phyloP scores from a whole-genome alignment of 768 basidiomycete species.

The Xerocomus spinulosus region DNA sequence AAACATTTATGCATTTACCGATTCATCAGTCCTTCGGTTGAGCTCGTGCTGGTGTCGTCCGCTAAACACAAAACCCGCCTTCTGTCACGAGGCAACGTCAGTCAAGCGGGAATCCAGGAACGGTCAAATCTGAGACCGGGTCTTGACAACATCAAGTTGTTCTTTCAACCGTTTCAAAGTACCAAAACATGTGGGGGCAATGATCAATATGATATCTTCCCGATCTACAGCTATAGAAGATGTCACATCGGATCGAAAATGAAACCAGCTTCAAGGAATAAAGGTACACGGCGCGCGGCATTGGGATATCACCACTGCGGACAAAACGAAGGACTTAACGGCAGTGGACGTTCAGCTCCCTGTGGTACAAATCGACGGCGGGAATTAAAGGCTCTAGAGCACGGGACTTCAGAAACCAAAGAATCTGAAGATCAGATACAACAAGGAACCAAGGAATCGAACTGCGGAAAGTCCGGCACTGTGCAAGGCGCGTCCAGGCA shows the following conservation, averaged over 20 bases:
- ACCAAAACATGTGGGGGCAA: background rate
- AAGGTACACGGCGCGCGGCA: conserved; percentile 14
- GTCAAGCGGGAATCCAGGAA: too few relatives aligned
- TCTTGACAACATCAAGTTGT: conserved; percentile 12
- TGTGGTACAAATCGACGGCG: conserved; percentile 5
- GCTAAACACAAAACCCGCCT: background rate
- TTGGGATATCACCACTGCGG: conserved; percentile 3
- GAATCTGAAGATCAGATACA: conserved; percentile 76
- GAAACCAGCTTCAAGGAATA: background rate
- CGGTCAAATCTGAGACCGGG: too few relatives aligned
- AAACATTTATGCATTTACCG: too few relatives aligned
- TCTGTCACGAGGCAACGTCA: background rate
- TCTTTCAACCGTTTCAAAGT: background rate
- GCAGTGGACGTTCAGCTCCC: background rate
- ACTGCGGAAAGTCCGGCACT: conserved; percentile 78
- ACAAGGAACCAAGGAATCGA: conserved; percentile 72
- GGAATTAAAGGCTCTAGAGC: background rate
- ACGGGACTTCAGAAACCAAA: conserved; percentile 47
- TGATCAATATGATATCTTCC: background rate
- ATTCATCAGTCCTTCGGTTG: too few relatives aligned
- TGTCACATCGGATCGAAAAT: background rate
- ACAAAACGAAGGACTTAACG: conserved; percentile 1
- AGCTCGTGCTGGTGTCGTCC: background rate
- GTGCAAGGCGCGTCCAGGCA: background rate
- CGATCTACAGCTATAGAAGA: conserved; percentile 2